These are phyloP conservation scores for Coccomyxa subellipsoidea DNA, from an alignment of 163 green algal genomes.

Conservation along the genomic window DNA sequence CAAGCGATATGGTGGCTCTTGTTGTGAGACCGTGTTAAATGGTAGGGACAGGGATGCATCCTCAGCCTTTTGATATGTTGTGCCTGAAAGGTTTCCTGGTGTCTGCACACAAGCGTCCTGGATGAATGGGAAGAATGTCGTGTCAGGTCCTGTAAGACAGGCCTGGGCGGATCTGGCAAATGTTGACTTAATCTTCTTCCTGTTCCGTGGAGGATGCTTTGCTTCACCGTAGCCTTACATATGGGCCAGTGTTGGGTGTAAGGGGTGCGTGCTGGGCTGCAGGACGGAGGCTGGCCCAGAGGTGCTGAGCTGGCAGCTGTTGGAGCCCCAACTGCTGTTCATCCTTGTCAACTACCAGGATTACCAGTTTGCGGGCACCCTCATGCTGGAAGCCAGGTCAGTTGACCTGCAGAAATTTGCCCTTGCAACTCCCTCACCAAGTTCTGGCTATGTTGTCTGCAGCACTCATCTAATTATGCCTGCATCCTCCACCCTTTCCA, in stretches of 20 bases:
- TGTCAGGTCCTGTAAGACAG: no score
- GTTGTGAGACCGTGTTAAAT: no score
- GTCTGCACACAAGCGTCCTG: no score
- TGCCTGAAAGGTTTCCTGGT: no score
- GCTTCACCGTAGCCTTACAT: neutral
- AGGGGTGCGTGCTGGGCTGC: neutral
- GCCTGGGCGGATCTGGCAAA: no score
- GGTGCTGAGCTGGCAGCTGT: neutral
- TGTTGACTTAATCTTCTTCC: neutral
- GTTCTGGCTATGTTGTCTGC: neutral
- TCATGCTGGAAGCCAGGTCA: constrained; percentile 7
- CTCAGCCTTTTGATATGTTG: no score
- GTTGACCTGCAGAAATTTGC: neutral
- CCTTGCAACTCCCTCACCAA: neutral
- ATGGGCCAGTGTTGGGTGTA: neutral
- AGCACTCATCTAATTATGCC: no score
- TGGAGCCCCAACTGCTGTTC: neutral
- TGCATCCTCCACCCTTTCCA: no score
- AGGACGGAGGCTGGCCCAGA: neutral
- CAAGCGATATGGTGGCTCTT: no score
- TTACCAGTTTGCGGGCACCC: neutral
- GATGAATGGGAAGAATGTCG: no score
- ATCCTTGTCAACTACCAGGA: neutral
- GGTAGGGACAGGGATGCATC: no score
- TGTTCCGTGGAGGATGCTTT: neutral